Evolutionary conservation across 805 yeast genomes (phyloP).

Genomic region (Lipomyces starkeyi): DNA sequence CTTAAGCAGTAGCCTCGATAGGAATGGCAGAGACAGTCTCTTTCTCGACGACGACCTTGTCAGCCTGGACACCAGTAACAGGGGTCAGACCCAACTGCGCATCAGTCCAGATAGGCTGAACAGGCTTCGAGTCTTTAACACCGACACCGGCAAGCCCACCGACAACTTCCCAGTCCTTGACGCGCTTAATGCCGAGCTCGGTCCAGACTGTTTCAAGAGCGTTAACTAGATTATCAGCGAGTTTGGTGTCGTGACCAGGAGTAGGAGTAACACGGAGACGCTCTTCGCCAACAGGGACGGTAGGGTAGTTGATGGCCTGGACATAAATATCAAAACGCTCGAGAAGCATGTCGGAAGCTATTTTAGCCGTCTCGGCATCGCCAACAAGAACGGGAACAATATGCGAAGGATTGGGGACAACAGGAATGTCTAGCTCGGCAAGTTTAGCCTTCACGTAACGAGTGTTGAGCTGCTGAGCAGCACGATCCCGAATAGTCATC

Average conservation of each 20-base stretch:
- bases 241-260: constrained; percentile 86
- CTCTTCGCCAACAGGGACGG: constrained; percentile 95
- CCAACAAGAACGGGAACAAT: constrained; percentile 96
- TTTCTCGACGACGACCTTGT: constrained; percentile 2
- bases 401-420: constrained; percentile 96
- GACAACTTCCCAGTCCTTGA: constrained; percentile 71
- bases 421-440: constrained; percentile 80
- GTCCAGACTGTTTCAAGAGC: constrained; percentile 84
- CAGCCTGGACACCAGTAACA: constrained; percentile 10
- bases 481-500: constrained; percentile 74
- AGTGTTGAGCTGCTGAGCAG: constrained; percentile 82
- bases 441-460: constrained; percentile 80
- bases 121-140: constrained; percentile 52
- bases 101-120: constrained; percentile 85
- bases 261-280: constrained; percentile 98
- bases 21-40: constrained; percentile 20
- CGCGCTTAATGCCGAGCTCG: constrained; percentile 74
- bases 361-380: constrained; percentile 89
- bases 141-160: constrained; percentile 97
- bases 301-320: constrained; percentile 98
- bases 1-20: constrained; percentile 31
- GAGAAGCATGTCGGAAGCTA: constrained; percentile 87
- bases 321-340: constrained; percentile 87
- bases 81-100: constrained; percentile 59
- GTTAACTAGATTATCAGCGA: constrained; percentile 74